Evolutionary conservation across 208 protist species (phyloP).

Genomic region (Naegleria gruberi): DNA sequence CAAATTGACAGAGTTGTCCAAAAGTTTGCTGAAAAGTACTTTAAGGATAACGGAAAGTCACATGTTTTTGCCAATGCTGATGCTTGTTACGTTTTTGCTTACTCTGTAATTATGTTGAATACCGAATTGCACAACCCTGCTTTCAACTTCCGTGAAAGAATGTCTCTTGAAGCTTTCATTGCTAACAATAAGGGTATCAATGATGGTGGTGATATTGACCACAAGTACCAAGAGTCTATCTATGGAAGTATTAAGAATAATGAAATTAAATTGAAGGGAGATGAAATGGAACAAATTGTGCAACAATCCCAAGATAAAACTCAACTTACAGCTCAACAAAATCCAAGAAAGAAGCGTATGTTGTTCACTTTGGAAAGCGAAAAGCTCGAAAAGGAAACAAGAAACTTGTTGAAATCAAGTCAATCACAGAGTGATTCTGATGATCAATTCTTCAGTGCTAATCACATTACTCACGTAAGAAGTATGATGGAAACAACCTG

Average conservation of each 20-base stretch:
- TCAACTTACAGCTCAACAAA: background rate
- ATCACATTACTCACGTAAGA: constrained; percentile 46
- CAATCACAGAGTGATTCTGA: background rate
- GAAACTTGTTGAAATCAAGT: background rate
- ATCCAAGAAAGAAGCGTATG: background rate
- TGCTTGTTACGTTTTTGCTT: constrained; percentile 73
- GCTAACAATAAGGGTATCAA: constrained; percentile 91
- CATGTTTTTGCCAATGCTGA: constrained; percentile 55
- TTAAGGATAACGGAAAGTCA: constrained; percentile 15
- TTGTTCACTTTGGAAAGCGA: constrained; percentile 1
- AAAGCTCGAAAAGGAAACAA: constrained; percentile 7
- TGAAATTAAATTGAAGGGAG: constrained; percentile 72
- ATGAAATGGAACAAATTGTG: constrained; percentile 10
- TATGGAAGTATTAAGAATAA: constrained; percentile 82
- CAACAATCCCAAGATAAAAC: background rate
- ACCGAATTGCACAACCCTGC: constrained; percentile 68
- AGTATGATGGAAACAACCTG: constrained; percentile 56
- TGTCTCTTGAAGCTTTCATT: constrained; percentile 83
- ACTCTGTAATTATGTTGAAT: constrained; percentile 79
- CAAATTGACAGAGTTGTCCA: constrained; percentile 82
- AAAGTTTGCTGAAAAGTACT: constrained; percentile 72
- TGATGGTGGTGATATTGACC: constrained; percentile 58
- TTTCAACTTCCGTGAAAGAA: constrained; percentile 55
- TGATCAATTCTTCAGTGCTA: constrained; percentile 40
- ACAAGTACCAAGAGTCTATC: constrained; percentile 61